These are phyloP conservation scores for Eucalyptus sp. DNA, from an alignment of 345 rosid species.

Conservation along the genomic window DNA sequence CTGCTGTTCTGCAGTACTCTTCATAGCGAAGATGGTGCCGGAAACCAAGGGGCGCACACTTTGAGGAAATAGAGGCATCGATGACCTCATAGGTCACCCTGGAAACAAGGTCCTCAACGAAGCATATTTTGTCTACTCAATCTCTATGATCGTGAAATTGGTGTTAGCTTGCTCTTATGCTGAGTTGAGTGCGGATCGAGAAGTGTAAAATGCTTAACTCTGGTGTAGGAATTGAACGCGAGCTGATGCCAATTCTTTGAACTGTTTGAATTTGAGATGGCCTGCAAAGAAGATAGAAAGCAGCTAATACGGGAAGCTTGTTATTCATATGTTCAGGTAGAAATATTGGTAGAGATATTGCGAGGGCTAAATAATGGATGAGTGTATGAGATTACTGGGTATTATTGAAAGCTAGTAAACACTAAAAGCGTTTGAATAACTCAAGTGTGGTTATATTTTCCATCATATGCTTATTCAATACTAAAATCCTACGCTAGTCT, in stretches of 20 bases:
- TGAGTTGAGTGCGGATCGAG: neutral
- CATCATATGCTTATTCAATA: too few species aligned
- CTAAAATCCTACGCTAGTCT: neutral
- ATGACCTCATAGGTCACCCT: neutral
- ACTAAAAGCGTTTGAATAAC: accelerated
- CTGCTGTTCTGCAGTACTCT: conserved; percentile 14
- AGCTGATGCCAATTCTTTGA: neutral
- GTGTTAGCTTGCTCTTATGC: neutral
- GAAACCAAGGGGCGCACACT: conserved; percentile 39
- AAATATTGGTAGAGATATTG: neutral
- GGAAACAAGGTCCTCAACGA: neutral
- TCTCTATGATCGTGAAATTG: neutral
- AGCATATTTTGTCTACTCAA: neutral
- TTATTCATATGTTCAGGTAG: neutral
- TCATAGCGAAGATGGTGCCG: conserved; percentile 31
- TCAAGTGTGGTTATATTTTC: too few species aligned
- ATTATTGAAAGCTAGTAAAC: too few species aligned
- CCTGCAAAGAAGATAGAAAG: neutral
- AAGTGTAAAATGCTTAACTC: neutral
- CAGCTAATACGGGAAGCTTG: neutral
- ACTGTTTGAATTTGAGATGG: neutral
- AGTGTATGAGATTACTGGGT: neutral
- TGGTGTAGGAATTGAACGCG: neutral
- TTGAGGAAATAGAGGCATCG: conserved; percentile 42
- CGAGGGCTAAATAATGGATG: neutral